phyloP scores from a whole-genome alignment of 2,329 filamentous ascomycete species.

The Xylariomycetidae sp. region DNA sequence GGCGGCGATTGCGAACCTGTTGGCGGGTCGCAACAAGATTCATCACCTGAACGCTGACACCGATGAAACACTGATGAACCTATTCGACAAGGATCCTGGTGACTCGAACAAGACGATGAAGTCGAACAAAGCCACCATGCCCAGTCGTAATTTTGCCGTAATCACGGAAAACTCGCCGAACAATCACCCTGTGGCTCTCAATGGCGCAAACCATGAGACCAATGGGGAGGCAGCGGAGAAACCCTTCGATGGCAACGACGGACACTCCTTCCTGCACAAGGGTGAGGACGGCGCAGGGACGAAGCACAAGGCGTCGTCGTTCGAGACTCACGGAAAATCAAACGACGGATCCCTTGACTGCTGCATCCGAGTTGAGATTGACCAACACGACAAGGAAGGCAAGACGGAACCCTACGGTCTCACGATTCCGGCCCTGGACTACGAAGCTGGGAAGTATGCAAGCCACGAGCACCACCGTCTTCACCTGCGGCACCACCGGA shows the following conservation, averaged over 20 bases:
- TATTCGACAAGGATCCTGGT: conserved; percentile 88
- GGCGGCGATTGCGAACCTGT: conserved; percentile 79
- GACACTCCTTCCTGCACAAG: conserved; percentile 65
- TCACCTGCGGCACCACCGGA: conserved; percentile 19
- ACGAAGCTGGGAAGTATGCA: conserved; percentile 23
- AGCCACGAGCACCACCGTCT: conserved; percentile 19
- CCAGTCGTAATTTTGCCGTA: conserved; percentile 89
- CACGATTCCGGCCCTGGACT: conserved; percentile 67
- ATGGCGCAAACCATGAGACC: conserved; percentile 7
- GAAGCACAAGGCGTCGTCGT: conserved; percentile 65
- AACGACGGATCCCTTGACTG: conserved; percentile 69
- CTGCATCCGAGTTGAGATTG: conserved; percentile 79
- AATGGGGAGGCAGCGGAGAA: conserved; percentile 8
- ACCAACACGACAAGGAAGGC: conserved; percentile 76
- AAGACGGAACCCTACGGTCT: conserved; percentile 79
- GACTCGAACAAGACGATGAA: conserved; percentile 65
- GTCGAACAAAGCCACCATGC: conserved; percentile 82
- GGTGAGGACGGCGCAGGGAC: conserved; percentile 80
- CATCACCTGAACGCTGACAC: conserved; percentile 68
- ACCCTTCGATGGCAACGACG: conserved; percentile 50
- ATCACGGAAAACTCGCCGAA: conserved; percentile 81
- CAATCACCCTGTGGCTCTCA: conserved; percentile 28
- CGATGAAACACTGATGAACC: conserved; percentile 87
- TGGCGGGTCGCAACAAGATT: conserved; percentile 84
- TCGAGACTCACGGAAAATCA: conserved; percentile 47